Percentiles rank a stretch among this genome's conserved stretches.
Evolutionary conservation across 257 asterid species (phyloP).

Genomic region (Buddleja alternifolia): DNA sequence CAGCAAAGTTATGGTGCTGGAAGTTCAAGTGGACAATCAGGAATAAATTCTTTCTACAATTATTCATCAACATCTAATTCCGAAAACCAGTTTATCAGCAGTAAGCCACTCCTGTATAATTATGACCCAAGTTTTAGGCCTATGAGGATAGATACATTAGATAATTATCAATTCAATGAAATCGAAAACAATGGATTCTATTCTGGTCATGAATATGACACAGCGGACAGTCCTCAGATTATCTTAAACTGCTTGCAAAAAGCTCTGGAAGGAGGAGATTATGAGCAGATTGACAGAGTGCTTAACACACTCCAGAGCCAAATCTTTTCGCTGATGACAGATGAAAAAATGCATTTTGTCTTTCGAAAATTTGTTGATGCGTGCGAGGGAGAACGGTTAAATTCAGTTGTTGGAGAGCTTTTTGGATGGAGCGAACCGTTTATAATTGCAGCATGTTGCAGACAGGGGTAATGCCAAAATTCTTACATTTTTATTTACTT

Average conservation of each 20-base stretch:
- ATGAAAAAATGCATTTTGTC: background rate
- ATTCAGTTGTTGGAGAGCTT: conserved; percentile 15
- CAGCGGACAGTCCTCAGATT: background rate
- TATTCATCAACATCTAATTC: background rate
- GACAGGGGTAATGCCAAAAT: conserved; percentile 34
- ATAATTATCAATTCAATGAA: background rate
- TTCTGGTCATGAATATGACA: background rate
- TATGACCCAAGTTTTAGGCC: too few relatives aligned
- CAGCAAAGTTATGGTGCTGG: conserved; percentile 1
- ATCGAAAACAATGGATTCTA: background rate
- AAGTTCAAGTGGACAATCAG: background rate
- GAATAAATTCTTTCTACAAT: background rate
- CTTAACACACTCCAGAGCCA: background rate
- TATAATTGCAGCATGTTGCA: conserved; percentile 27
- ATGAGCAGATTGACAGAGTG: background rate
- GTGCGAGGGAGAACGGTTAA: conserved; percentile 21
- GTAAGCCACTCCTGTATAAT: too few relatives aligned
- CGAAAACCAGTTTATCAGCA: background rate
- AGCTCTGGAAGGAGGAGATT: conserved; percentile 4
- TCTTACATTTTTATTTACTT: background rate
- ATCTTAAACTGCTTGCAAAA: conserved; percentile 12
- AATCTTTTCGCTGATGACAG: conserved; percentile 17
- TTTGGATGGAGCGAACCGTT: background rate
- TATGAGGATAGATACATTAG: background rate
- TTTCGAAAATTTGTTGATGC: conserved; percentile 23